Evolutionary conservation across 768 basidiomycete genomes (phyloP).

Genomic region (Russula compacta): DNA sequence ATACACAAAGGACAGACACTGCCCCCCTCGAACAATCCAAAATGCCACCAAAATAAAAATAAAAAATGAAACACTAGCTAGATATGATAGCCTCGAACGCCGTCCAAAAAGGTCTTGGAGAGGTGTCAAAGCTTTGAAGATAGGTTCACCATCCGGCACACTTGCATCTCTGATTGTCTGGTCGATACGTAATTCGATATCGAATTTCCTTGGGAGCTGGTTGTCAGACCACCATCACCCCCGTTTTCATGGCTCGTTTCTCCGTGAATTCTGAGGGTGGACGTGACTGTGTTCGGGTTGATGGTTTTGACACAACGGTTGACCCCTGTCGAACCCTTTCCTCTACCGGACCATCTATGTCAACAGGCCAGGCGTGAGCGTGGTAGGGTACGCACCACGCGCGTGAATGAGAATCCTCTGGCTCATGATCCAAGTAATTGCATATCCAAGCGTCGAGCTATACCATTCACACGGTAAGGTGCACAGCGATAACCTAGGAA

Average conservation of each 20-base stretch:
- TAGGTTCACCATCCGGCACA: neutral
- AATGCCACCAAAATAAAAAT: neutral
- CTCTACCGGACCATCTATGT: conserved; percentile 9
- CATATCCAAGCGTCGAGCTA: conserved; percentile 29
- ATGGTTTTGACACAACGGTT: neutral
- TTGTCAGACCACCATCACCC: neutral
- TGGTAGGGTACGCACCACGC: conserved; percentile 22
- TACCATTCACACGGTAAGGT: neutral
- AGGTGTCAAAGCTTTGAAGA: neutral
- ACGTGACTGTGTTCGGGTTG: neutral
- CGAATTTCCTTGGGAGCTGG: conserved; percentile 3
- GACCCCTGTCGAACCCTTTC: conserved; percentile 16
- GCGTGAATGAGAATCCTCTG: conserved; percentile 30
- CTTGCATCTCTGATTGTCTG: neutral
- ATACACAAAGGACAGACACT: neutral
- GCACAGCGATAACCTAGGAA: neutral
- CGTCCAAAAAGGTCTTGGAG: neutral
- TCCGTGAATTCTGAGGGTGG: neutral
- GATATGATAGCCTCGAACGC: neutral
- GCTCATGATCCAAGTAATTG: conserved; percentile 30
- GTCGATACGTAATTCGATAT: conserved; percentile 18
- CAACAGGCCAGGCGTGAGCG: neutral
- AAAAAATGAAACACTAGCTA: neutral
- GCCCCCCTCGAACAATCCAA: neutral
- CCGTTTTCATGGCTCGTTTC: neutral